A percentile compares a stretch with the other conserved stretches of the same genome.
Evolutionary conservation across 2,329 filamentous ascomycete species (phyloP).

Genomic region (Neofusicoccum ribis): DNA sequence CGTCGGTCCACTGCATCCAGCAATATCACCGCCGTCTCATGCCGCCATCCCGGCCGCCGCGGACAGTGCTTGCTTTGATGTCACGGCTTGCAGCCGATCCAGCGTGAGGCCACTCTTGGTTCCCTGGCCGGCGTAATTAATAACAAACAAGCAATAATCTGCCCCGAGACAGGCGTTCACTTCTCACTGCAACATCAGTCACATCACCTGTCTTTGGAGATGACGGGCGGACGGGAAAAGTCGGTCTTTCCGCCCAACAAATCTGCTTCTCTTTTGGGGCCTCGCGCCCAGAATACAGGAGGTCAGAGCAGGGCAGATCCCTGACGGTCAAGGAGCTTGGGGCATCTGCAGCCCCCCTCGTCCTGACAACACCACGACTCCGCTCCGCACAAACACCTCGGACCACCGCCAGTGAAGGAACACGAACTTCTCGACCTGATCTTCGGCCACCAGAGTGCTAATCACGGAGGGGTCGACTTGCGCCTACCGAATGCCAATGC

Average conservation of each 20-base stretch:
- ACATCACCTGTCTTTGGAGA: neutral
- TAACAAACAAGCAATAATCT: neutral
- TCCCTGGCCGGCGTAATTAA: neutral
- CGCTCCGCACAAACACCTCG: constrained; percentile 5
- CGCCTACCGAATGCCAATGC: neutral
- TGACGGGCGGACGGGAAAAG: neutral
- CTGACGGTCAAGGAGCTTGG: constrained; percentile 10
- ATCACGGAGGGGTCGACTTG: neutral
- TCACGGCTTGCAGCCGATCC: neutral
- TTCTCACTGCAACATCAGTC: neutral
- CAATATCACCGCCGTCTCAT: neutral
- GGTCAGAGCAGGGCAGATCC: neutral
- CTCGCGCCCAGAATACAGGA: neutral
- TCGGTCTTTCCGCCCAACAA: neutral
- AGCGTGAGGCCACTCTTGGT: neutral
- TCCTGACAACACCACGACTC: constrained; percentile 4
- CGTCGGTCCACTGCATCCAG: constrained; percentile 3
- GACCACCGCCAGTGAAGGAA: neutral
- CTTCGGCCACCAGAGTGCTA: neutral
- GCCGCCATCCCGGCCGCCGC: neutral
- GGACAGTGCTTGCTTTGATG: neutral
- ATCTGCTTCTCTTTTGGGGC: neutral
- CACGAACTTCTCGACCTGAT: neutral
- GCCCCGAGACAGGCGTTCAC: neutral
- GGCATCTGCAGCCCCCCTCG: neutral